A percentile compares a stretch with the other conserved stretches of the same genome.
phyloP scores from a whole-genome alignment of 352 stramenopile species.

The Globisporangium takayamanum region DNA sequence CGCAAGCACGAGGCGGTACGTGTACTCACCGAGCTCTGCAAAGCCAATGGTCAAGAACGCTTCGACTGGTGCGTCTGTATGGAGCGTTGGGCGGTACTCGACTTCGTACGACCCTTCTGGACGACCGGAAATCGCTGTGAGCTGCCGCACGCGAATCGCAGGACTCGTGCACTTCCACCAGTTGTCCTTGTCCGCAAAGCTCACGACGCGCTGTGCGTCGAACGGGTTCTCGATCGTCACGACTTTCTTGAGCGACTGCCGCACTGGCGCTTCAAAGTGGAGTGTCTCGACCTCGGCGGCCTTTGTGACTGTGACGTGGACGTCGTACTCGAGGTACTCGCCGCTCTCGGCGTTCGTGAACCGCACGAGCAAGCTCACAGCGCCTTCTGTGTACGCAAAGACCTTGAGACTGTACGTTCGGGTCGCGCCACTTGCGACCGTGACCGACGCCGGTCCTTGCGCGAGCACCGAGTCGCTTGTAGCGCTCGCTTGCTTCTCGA shows the following conservation, averaged over 20 bases:
- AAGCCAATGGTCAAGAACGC: constrained; percentile 68
- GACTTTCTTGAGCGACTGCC: constrained; percentile 69
- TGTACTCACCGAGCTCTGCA: constrained; percentile 84
- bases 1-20: constrained; percentile 71
- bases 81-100: constrained; percentile 82
- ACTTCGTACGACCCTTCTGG: constrained; percentile 85
- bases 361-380: constrained; percentile 40
- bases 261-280: constrained; percentile 76
- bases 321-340: constrained; percentile 79
- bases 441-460: constrained; percentile 60
- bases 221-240: constrained; percentile 92
- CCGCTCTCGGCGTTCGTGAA: constrained; percentile 80
- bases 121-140: constrained; percentile 62
- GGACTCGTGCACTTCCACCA: constrained; percentile 83
- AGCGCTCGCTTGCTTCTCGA: constrained; percentile 27
- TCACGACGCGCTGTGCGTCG: constrained; percentile 28
- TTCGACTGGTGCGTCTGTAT: constrained; percentile 36
- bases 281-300: constrained; percentile 72
- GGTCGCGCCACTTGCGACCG: constrained; percentile 44
- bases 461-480: constrained; percentile 41
- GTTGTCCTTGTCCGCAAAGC: constrained; percentile 46
- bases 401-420: constrained; percentile 86
- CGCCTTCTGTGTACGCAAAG: constrained; percentile 82
- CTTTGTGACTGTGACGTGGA: constrained; percentile 47
- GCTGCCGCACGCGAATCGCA: constrained; percentile 59